These are phyloP conservation scores for Sordaria brevicollis DNA, from an alignment of 495 filamentous ascomycete species.

Conservation along the genomic window DNA sequence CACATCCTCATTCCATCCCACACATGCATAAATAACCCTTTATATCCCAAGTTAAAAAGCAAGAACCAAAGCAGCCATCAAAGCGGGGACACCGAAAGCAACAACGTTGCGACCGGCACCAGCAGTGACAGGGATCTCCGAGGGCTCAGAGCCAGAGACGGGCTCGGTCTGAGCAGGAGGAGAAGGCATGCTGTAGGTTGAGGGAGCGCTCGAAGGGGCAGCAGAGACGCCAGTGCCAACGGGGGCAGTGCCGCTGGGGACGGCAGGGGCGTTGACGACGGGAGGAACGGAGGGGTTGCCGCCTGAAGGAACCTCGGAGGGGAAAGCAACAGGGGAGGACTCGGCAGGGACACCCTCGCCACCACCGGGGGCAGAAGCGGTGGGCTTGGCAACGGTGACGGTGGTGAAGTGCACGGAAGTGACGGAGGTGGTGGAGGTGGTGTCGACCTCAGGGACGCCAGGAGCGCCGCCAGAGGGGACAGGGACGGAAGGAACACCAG, in stretches of 20 bases:
- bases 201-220: background rate
- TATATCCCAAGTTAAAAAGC: no score
- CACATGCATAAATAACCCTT: background rate
- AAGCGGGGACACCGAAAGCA: slow-evolving; percentile 12
- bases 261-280: slow-evolving; percentile 15
- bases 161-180: background rate
- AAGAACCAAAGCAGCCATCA: slow-evolving; percentile 14
- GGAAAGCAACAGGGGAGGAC: background rate
- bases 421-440: slow-evolving; percentile 2
- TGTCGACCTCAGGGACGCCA: background rate
- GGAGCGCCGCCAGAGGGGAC: background rate
- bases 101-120: slow-evolving; percentile 20
- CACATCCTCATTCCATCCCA: background rate
- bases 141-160: background rate
- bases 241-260: background rate
- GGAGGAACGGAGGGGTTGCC: background rate
- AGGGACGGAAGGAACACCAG: background rate
- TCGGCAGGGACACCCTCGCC: background rate
- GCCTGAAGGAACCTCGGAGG: slow-evolving; percentile 15
- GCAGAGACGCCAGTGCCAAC: background rate
- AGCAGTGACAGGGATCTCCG: slow-evolving; percentile 9
- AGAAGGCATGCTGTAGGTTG: slow-evolving; percentile 3
- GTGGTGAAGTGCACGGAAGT: slow-evolving; percentile 13
- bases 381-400: slow-evolving; percentile 15
- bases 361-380: background rate